Evolutionary conservation across 257 asterid species (phyloP).

Genomic region (Eucommia ulmoides): DNA sequence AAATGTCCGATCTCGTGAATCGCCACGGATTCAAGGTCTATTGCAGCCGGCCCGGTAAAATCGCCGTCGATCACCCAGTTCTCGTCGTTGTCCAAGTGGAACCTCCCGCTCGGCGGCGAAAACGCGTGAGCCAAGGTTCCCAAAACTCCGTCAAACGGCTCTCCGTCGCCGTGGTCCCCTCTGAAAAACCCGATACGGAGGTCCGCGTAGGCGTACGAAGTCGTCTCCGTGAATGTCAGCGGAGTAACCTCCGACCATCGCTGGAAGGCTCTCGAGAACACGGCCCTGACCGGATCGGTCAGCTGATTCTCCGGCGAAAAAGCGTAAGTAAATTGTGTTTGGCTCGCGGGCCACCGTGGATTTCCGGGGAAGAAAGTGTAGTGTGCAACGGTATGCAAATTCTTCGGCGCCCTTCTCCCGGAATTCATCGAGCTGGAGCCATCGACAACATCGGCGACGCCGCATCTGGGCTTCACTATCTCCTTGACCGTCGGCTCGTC

Average conservation of each 20-base stretch:
- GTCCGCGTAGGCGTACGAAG: conserved; percentile 36
- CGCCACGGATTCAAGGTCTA: conserved; percentile 84
- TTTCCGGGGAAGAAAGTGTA: conserved; percentile 58
- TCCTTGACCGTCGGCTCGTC: background rate
- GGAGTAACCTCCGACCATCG: conserved; percentile 86
- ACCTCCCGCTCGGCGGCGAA: conserved; percentile 60
- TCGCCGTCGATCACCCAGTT: conserved; percentile 70
- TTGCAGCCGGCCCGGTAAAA: conserved; percentile 29
- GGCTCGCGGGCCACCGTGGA: conserved; percentile 60
- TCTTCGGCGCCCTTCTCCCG: conserved; percentile 13
- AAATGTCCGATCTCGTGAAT: conserved; percentile 90
- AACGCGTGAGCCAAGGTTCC: conserved; percentile 91
- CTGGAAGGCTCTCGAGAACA: conserved; percentile 57
- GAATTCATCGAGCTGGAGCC: conserved; percentile 13
- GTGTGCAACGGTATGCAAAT: conserved; percentile 43
- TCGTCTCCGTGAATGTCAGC: conserved; percentile 36
- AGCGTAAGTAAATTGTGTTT: conserved; percentile 42
- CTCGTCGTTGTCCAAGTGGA: conserved; percentile 74
- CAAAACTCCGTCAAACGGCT: conserved; percentile 74
- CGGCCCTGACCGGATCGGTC: conserved; percentile 14
- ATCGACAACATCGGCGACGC: background rate
- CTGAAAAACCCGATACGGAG: conserved; percentile 44
- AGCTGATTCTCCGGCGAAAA: conserved; percentile 36
- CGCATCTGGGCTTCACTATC: background rate
- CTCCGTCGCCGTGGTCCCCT: conserved; percentile 87